Evolutionary conservation across 2,329 filamentous ascomycete genomes (phyloP), one percentile per base, ranked within the genome.

Genomic region (Colletotrichum acutatum): DNA sequence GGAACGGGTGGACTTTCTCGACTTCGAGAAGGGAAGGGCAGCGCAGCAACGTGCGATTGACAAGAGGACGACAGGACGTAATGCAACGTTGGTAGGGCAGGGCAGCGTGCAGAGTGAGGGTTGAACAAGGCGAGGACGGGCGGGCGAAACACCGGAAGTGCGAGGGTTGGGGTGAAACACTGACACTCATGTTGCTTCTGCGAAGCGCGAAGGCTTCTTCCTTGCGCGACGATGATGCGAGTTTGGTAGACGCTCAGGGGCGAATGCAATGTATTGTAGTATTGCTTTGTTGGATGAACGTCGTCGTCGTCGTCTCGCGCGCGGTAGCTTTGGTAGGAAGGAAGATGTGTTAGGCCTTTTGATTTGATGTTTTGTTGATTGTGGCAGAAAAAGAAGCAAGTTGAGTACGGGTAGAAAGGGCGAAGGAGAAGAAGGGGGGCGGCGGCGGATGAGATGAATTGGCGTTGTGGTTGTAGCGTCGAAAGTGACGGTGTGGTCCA

Each of bases 121-220:
- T 49, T n/a, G 42, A 60, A 53, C 62, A 67, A 49, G 53, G 67
- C 34, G 52, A 68, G 69, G 69, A 46, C 71, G 34, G 46, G 46
- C 60, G 54, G 66, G 26, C 74, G 74, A 76, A 76, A 76, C 54
- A 49, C 74, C 74, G 75, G 76, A 68, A 76, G 75, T 74, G 77
- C 74, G 65, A 75, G 72, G 74, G 65, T 70, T 73, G 72, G 71
- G 76, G 66, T 77, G 77, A 82, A 80, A 82, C 80, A 86, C 86
- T 84, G 80, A 88, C 86, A 82, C 85, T 87, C 86, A 88, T 88
- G 75, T 86, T 80, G 74, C 72, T 74, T 71, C 67, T 67, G 58
- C 58, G 72, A 74, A 74, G 72, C 68, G 65, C 72, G 67, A 61
- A 68, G 74, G 74, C 74, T 74, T 72, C 74, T 75, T 75, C 74